Conservation (phyloP, 805 yeast genomes). For the Hanseniaspora meyeri region DNA sequence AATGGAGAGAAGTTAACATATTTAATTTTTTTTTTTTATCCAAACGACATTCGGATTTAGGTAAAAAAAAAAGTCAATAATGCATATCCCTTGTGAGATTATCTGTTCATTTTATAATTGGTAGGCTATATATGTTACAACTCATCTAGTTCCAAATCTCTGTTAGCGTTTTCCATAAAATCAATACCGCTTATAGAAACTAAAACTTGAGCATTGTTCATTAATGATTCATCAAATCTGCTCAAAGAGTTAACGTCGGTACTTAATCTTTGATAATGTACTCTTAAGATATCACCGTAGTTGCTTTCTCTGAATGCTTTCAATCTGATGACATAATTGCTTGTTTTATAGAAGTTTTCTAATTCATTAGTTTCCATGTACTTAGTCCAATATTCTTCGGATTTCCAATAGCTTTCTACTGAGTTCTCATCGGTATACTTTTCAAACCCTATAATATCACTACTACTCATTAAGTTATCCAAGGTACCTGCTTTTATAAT, state of each 20-base stretch:
- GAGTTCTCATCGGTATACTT: background rate
- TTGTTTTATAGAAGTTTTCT: constrained; percentile 50
- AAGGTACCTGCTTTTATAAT: background rate
- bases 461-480: background rate
- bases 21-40: too few species aligned
- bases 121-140: background rate
- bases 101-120: too few species aligned
- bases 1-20: too few species aligned
- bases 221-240: constrained; percentile 82
- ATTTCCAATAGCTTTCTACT: constrained; percentile 56
- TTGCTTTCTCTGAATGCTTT: constrained; percentile 45
- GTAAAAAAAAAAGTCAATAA: too few species aligned
- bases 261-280: constrained; percentile 73
- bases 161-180: background rate
- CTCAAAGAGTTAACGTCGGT: constrained; percentile 67
- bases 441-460: background rate
- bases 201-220: constrained; percentile 64
- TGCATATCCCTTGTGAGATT: too few species aligned
- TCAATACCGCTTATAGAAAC: background rate
- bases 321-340: constrained; percentile 59
- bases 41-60: background rate
- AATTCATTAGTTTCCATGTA: constrained; percentile 42
- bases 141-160: constrained; percentile 14
- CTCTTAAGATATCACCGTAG: constrained; percentile 72
- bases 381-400: constrained; percentile 71